A percentile compares a stretch with the other conserved stretches of the same genome.
Evolutionary conservation across 352 stramenopile species (phyloP).

Genomic region (Pythium grandisporangium): DNA sequence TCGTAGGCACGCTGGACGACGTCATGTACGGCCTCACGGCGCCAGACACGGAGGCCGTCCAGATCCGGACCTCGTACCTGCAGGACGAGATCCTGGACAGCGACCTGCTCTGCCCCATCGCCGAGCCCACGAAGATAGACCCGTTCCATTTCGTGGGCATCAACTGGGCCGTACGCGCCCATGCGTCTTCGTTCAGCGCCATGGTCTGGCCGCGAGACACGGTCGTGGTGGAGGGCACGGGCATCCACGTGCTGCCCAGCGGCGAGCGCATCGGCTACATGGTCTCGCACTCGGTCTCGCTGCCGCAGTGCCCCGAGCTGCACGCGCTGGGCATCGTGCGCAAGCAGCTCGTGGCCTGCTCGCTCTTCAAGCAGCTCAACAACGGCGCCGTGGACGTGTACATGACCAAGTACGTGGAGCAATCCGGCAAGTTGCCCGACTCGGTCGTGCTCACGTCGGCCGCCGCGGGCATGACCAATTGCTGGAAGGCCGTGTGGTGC

Average conservation of each 20-base stretch:
- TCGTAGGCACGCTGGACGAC: constrained; percentile 46
- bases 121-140: constrained; percentile 14
- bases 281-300: constrained; percentile 21
- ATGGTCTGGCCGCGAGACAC: constrained; percentile 20
- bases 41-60: constrained; percentile 23
- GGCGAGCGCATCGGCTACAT: constrained; percentile 22
- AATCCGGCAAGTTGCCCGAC: constrained; percentile 29
- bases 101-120: constrained; percentile 18
- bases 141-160: constrained; percentile 41
- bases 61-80: constrained; percentile 19
- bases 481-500: constrained; percentile 51
- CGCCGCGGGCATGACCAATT: constrained; percentile 37
- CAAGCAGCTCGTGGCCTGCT: constrained; percentile 14
- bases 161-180: constrained; percentile 25
- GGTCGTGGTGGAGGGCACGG: constrained; percentile 24
- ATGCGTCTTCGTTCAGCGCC: constrained; percentile 12
- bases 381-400: constrained; percentile 48
- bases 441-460: constrained; percentile 29
- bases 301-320: constrained; percentile 16
- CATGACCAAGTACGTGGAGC: constrained; percentile 46
- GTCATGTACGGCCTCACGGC: constrained; percentile 47
- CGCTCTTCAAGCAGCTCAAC: constrained; percentile 44
- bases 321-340: constrained; percentile 6
- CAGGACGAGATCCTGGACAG: constrained; percentile 29
- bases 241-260: constrained; percentile 9